phyloP scores from a whole-genome alignment of 441 rosid genomes.

The Croton setiger region DNA sequence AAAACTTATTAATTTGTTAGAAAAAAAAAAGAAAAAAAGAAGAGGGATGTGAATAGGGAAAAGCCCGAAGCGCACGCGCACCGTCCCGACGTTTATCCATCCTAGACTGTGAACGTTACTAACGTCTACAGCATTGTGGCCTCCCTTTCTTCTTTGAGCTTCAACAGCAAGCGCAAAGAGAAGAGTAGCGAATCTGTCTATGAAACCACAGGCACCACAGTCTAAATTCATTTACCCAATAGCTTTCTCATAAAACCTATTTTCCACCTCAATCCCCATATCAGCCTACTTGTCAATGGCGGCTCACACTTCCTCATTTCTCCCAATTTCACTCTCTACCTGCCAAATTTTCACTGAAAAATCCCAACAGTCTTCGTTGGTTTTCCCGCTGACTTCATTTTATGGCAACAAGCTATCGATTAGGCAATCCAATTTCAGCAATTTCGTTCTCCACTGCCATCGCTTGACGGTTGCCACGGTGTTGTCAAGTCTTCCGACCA shows the following conservation, averaged over 20 bases:
- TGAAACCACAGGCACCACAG: neutral
- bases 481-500: constrained; percentile 56
- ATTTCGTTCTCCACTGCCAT: constrained; percentile 28
- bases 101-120: neutral
- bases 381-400: constrained; percentile 33
- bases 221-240: neutral
- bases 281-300: constrained; percentile 40
- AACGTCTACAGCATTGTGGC: neutral
- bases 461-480: constrained; percentile 39
- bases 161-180: neutral
- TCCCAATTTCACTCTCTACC: constrained; percentile 37
- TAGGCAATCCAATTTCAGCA: constrained; percentile 26
- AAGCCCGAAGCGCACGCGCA: too few relatives aligned
- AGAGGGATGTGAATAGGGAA: too few relatives aligned
- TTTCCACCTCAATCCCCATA: neutral
- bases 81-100: neutral
- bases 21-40: too few relatives aligned
- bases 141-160: neutral
- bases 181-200: neutral
- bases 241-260: neutral
- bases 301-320: constrained; percentile 39
- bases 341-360: constrained; percentile 25
- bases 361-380: constrained; percentile 18
- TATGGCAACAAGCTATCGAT: constrained; percentile 40
- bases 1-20: too few relatives aligned